A percentile compares a stretch with the other conserved stretches of the same genome.
phyloP scores from a whole-genome alignment of 345 rosid species.

The Schrenkiella parvula region DNA sequence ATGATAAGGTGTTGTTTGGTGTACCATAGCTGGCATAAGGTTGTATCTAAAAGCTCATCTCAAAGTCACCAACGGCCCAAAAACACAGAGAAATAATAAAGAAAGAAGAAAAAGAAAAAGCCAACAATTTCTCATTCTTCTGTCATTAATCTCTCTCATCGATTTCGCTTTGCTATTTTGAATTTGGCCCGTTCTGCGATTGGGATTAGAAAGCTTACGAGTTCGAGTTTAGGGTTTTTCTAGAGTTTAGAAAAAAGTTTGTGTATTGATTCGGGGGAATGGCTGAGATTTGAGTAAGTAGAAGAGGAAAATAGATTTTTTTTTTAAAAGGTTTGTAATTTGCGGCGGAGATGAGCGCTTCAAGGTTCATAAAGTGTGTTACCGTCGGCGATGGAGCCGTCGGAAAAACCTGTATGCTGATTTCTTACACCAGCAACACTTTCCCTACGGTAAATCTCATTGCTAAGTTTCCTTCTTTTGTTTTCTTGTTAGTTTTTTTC shows the following conservation, averaged over 20 bases:
- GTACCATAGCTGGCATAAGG: slow-evolving; percentile 32
- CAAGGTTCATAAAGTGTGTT: slow-evolving; percentile 94
- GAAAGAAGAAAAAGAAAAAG: too few species aligned
- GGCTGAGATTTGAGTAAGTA: slow-evolving; percentile 16
- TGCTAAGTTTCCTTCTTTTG: not conserved
- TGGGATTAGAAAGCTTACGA: not conserved
- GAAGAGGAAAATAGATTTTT: not conserved
- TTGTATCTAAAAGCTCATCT: slow-evolving; percentile 26
- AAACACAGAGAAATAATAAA: not conserved
- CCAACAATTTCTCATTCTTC: slow-evolving; percentile 4
- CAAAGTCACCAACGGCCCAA: slow-evolving; percentile 31
- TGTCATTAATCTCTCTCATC: slow-evolving; percentile 22
- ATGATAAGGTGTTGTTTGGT: slow-evolving; percentile 34
- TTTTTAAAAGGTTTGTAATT: not conserved
- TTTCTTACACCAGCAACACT: slow-evolving; percentile 96
- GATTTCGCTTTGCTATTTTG: slow-evolving; percentile 11
- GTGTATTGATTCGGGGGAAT: slow-evolving; percentile 22
- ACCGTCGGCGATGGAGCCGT: slow-evolving; percentile 98
- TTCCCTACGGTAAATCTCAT: slow-evolving; percentile 68
- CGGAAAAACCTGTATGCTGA: slow-evolving; percentile 91
- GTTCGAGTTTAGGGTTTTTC: not conserved
- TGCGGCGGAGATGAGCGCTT: slow-evolving; percentile 65
- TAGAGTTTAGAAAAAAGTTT: slow-evolving; percentile 5
- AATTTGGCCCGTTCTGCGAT: not conserved
- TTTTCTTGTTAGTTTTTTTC: not conserved